phyloP scores from a whole-genome alignment of 2,329 filamentous ascomycete species.

The Ophiobolus disseminans region DNA sequence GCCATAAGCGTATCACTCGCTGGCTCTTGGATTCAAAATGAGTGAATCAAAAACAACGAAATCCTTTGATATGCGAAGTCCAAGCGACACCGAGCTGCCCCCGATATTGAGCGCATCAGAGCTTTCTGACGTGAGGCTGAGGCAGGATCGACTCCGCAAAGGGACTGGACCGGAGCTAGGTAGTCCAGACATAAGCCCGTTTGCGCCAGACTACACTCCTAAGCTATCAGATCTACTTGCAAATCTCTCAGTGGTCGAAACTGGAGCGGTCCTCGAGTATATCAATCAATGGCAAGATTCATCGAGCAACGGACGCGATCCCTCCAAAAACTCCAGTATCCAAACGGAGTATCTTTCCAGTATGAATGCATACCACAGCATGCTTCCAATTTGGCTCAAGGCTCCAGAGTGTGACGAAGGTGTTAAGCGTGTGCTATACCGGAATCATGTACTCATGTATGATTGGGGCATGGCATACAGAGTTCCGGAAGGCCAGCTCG shows the following conservation, averaged over 20 bases:
- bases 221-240: background rate
- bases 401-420: background rate
- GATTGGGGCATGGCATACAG: constrained; percentile 3
- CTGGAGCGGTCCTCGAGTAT: background rate
- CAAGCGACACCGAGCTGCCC: too few species aligned
- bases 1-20: too few species aligned
- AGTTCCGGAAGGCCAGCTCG: background rate
- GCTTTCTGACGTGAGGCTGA: too few species aligned
- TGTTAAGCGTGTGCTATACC: background rate
- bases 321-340: background rate
- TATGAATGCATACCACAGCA: background rate
- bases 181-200: too few species aligned
- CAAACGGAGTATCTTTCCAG: background rate
- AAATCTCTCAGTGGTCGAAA: background rate
- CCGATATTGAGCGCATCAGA: too few species aligned
- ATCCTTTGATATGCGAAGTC: too few species aligned
- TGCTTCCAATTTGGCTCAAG: background rate
- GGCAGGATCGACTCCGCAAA: too few species aligned
- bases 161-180: too few species aligned
- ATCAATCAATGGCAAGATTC: background rate
- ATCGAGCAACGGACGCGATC: background rate
- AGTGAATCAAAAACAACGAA: too few species aligned
- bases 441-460: background rate
- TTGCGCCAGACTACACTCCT: too few species aligned
- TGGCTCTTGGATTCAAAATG: too few species aligned